Percentiles rank a stretch among this genome's conserved stretches.
These are phyloP conservation scores for Aureobasidium sp. DNA, from an alignment of 2,329 filamentous ascomycete genomes.

Conservation along the genomic window DNA sequence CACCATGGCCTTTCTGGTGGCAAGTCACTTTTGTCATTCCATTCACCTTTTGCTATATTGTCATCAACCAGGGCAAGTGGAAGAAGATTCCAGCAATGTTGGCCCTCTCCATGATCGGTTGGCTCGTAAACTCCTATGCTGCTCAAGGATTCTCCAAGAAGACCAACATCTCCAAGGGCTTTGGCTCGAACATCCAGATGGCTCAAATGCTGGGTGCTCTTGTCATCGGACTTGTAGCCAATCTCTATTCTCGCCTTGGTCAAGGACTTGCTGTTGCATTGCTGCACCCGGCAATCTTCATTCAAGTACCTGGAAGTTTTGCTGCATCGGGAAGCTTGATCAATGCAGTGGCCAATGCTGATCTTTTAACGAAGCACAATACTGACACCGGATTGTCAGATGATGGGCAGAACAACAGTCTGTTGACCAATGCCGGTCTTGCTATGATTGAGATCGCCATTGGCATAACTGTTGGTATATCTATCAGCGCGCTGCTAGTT, in stretches of 20 bases:
- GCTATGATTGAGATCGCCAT: conserved; percentile 2
- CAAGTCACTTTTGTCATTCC: conserved; percentile 62
- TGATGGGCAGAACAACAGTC: background rate
- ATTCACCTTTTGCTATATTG: conserved; percentile 62
- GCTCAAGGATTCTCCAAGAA: background rate
- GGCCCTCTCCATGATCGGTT: background rate
- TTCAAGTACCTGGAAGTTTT: conserved; percentile 4
- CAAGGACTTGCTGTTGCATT: background rate
- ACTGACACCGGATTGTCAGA: too few relatives aligned
- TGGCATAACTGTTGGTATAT: background rate
- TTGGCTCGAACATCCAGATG: background rate
- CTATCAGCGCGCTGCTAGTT: background rate
- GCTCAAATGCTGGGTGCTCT: background rate
- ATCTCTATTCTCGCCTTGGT: background rate
- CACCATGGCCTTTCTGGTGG: conserved; percentile 43
- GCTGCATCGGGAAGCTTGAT: background rate
- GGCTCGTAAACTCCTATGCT: background rate
- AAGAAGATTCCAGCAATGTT: background rate
- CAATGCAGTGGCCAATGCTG: background rate
- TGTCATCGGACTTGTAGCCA: background rate
- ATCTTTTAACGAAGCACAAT: background rate
- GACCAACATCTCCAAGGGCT: background rate
- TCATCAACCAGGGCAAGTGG: conserved; percentile 58
- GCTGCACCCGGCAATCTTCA: background rate
- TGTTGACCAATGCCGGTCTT: background rate